Conservation (phyloP, 495 filamentous ascomycete genomes). For the Xylaria venustula region DNA sequence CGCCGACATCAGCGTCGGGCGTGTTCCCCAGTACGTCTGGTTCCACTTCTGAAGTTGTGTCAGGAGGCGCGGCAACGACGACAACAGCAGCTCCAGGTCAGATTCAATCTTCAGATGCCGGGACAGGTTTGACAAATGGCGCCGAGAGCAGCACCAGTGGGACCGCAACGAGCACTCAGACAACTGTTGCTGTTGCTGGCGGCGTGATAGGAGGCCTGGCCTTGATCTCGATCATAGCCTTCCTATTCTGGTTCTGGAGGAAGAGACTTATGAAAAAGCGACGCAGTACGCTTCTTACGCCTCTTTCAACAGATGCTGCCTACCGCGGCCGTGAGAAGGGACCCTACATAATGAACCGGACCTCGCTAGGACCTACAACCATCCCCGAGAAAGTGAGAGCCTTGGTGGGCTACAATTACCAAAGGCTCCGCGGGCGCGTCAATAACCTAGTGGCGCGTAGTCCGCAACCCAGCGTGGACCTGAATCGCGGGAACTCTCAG, state of each 20-base stretch:
- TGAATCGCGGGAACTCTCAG: slow-evolving; percentile 51
- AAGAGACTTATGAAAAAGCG: slow-evolving; percentile 36
- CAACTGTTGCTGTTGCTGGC: slow-evolving; percentile 44
- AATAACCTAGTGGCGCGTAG: slow-evolving; percentile 34
- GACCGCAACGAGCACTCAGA: slow-evolving; percentile 29
- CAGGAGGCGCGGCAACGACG: slow-evolving; percentile 4
- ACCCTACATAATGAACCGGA: slow-evolving; percentile 39
- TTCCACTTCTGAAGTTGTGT: background rate
- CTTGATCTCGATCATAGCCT: slow-evolving; percentile 42
- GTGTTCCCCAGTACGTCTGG: background rate
- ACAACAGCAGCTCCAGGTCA: slow-evolving; percentile 7
- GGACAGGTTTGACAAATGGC: slow-evolving; percentile 8
- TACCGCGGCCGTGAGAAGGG: slow-evolving; percentile 35
- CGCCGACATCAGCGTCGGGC: slow-evolving; percentile 6
- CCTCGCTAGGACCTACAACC: slow-evolving; percentile 43
- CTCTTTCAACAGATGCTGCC: slow-evolving; percentile 33
- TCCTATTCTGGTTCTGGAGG: slow-evolving; percentile 50
- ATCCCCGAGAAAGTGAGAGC: slow-evolving; percentile 36
- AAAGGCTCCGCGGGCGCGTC: slow-evolving; percentile 36
- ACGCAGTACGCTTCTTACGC: slow-evolving; percentile 45
- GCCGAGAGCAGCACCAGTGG: slow-evolving; percentile 14
- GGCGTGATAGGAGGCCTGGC: slow-evolving; percentile 51
- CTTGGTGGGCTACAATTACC: slow-evolving; percentile 35
- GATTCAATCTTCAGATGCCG: slow-evolving; percentile 15
- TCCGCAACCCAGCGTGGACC: slow-evolving; percentile 44